Evolutionary conservation across 2,329 filamentous ascomycete genomes (phyloP).

Genomic region (Paecilomyces formosus): DNA sequence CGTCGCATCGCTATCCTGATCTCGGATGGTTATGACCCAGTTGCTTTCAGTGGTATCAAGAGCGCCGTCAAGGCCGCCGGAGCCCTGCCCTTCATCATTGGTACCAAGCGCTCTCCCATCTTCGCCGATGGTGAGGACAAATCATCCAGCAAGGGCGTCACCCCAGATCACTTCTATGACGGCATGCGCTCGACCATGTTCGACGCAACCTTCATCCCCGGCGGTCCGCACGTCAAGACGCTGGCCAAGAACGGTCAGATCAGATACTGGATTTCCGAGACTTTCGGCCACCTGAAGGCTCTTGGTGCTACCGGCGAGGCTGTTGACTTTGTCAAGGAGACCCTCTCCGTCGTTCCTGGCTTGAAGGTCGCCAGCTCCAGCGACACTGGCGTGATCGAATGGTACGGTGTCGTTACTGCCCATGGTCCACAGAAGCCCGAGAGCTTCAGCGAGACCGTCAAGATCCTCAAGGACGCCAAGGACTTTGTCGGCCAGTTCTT

Average conservation of each 20-base stretch:
- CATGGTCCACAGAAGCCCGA: constrained; percentile 44
- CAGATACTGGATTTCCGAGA: constrained; percentile 69
- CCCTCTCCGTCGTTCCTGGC: constrained; percentile 35
- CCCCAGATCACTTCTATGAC: constrained; percentile 70
- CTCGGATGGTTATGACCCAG: constrained; percentile 36
- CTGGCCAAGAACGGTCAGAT: constrained; percentile 65
- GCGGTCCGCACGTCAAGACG: constrained; percentile 50
- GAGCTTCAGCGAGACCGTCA: constrained; percentile 53
- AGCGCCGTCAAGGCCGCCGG: constrained; percentile 54
- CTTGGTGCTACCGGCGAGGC: constrained; percentile 70
- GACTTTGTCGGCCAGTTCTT: constrained; percentile 67
- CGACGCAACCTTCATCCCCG: constrained; percentile 69
- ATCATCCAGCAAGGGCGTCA: constrained; percentile 26
- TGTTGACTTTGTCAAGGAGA: constrained; percentile 53
- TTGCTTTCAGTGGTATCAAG: constrained; percentile 58
- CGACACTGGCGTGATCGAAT: constrained; percentile 51
- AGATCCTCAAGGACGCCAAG: constrained; percentile 59
- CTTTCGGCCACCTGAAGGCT: constrained; percentile 73
- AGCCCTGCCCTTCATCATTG: constrained; percentile 64
- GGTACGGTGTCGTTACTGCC: constrained; percentile 71
- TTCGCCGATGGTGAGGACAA: constrained; percentile 52
- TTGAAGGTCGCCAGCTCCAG: constrained; percentile 43
- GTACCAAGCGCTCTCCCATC: constrained; percentile 58
- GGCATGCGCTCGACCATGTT: constrained; percentile 70
- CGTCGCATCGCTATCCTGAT: constrained; percentile 56